Percentiles rank a stretch among this genome's conserved stretches.
phyloP scores from a whole-genome alignment of 805 yeast species.

The Saccharomycopsis schoenii region DNA sequence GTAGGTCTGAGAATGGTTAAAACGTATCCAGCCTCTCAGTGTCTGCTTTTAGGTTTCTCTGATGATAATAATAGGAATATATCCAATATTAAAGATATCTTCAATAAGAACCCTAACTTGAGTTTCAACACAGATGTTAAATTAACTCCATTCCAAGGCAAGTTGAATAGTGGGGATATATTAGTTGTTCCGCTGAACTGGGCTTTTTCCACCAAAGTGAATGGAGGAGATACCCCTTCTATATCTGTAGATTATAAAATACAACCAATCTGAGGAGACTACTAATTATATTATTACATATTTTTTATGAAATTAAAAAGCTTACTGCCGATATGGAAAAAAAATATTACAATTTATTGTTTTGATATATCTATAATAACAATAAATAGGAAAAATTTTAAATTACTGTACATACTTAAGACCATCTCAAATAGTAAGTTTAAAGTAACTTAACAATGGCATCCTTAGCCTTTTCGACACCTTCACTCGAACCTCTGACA shows the following conservation, averaged over 20 bases:
- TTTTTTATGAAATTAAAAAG: background rate
- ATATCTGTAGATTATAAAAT: background rate
- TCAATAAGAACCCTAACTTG: conserved; percentile 11
- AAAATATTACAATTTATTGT: background rate
- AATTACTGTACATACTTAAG: background rate
- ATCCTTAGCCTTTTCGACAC: conserved; percentile 41
- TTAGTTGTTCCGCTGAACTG: conserved; percentile 30
- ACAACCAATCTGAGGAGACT: background rate
- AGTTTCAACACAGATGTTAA: conserved; percentile 8
- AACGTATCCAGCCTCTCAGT: conserved; percentile 28
- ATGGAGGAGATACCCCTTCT: background rate
- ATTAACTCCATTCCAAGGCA: conserved; percentile 24
- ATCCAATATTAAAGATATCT: conserved; percentile 26
- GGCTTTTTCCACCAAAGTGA: conserved; percentile 27
- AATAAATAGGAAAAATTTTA: background rate
- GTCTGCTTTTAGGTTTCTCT: conserved; percentile 23
- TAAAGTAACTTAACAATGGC: conserved; percentile 23
- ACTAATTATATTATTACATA: background rate
- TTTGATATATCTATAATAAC: background rate
- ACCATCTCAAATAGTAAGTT: background rate
- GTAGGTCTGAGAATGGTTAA: conserved; percentile 26
- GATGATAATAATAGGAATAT: conserved; percentile 25
- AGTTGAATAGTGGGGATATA: conserved; percentile 29
- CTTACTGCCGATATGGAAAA: background rate
- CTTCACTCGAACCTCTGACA: conserved; percentile 49